Percentiles rank a stretch among this genome's conserved stretches.
Conservation (phyloP, 2,329 filamentous ascomycete genomes). For the Lecanicillium sp. region DNA sequence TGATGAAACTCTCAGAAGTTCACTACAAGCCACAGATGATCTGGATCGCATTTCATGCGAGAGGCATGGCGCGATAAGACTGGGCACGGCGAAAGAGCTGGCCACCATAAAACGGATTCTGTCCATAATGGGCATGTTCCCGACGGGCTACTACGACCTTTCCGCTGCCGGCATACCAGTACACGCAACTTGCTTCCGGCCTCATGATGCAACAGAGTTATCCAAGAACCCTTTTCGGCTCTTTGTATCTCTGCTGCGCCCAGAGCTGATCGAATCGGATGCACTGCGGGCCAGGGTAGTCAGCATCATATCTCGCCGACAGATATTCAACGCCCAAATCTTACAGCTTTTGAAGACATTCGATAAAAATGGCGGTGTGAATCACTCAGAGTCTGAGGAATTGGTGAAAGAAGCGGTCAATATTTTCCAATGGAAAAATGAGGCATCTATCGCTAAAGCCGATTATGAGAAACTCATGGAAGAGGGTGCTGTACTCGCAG, state of each 20-base stretch:
- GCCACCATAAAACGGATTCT: constrained; percentile 35
- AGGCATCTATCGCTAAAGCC: constrained; percentile 28
- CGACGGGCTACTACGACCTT: constrained; percentile 46
- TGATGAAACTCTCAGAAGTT: background rate
- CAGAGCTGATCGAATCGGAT: constrained; percentile 27
- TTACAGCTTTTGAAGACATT: constrained; percentile 26
- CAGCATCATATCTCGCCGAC: constrained; percentile 26
- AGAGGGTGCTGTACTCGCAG: constrained; percentile 40
- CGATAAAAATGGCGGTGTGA: constrained; percentile 23
- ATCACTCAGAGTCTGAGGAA: constrained; percentile 18
- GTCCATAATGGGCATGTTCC: constrained; percentile 36
- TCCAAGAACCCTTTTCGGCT: constrained; percentile 34
- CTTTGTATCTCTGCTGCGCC: constrained; percentile 28
- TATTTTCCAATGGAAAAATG: constrained; percentile 39
- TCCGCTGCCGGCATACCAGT: constrained; percentile 38
- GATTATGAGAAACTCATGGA: constrained; percentile 33
- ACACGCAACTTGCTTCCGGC: constrained; percentile 45
- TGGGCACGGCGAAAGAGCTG: constrained; percentile 37
- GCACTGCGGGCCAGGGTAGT: constrained; percentile 20
- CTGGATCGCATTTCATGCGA: constrained; percentile 16
- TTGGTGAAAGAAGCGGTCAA: constrained; percentile 36
- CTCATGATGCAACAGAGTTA: constrained; percentile 24
- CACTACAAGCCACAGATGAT: background rate
- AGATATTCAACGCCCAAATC: constrained; percentile 33
- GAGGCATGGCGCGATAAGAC: constrained; percentile 40